Percentiles rank a stretch among this genome's conserved stretches.
phyloP scores from a whole-genome alignment of 192 early-diverging fungal genomes.

The Linnemannia zychae region DNA sequence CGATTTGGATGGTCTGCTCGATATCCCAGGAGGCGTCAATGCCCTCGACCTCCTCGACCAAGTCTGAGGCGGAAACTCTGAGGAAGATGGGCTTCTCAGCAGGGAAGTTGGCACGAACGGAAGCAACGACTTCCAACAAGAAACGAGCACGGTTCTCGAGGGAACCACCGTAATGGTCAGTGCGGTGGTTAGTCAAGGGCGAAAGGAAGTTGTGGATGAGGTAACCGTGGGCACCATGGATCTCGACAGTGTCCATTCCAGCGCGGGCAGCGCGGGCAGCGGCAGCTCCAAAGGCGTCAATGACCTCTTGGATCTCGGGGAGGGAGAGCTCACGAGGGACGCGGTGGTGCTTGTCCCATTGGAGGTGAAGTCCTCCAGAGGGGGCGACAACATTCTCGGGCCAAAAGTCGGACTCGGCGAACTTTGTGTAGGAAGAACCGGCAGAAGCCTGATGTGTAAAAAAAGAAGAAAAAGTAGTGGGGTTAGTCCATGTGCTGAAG shows the following conservation, averaged over 20 bases:
- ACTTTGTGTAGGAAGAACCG: constrained; percentile 13
- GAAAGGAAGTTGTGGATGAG: constrained; percentile 86
- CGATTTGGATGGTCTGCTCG: constrained; percentile 79
- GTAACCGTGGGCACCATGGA: constrained; percentile 95
- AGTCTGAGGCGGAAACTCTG: constrained; percentile 86
- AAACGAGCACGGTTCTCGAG: constrained; percentile 91
- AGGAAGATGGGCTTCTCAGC: constrained; percentile 86
- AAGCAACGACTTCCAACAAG: constrained; percentile 75
- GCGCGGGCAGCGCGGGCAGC: constrained; percentile 81
- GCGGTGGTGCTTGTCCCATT: constrained; percentile 58
- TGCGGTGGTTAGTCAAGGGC: constrained; percentile 85
- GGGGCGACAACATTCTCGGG: constrained; percentile 79
- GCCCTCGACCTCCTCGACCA: constrained; percentile 63
- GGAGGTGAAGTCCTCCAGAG: constrained; percentile 57
- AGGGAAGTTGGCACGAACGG: constrained; percentile 81
- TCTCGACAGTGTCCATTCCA: constrained; percentile 91
- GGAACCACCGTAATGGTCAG: constrained; percentile 92
- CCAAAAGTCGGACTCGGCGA: constrained; percentile 75
- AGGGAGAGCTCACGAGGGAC: constrained; percentile 72
- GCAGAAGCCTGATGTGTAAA: constrained; percentile 30
- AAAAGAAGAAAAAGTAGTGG: neutral
- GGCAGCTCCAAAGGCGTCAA: constrained; percentile 73
- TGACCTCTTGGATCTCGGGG: constrained; percentile 75
- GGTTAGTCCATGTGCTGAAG: neutral
- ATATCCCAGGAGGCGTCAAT: constrained; percentile 74